These are phyloP conservation scores for Croton setiger DNA, from an alignment of 441 rosid species.

Conservation along the genomic window DNA sequence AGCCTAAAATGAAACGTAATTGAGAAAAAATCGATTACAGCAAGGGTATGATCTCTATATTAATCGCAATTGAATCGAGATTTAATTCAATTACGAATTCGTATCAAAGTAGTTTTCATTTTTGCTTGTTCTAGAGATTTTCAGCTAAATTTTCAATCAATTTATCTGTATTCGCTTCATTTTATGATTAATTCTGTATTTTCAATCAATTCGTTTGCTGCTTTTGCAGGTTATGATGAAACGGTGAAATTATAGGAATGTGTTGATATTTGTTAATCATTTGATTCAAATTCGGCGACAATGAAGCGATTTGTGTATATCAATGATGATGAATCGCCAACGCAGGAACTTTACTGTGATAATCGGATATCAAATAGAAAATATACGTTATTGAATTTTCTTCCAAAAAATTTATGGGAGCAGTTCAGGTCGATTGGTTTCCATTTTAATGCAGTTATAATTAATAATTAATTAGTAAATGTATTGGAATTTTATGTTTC, in stretches of 20 bases:
- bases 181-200: not conserved
- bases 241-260: not conserved
- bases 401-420: slow-evolving; percentile 93
- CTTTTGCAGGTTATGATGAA: slow-evolving; percentile 23
- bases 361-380: slow-evolving; percentile 91
- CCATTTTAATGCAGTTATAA: slow-evolving; percentile 8
- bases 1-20: not conserved
- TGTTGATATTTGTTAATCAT: slow-evolving; percentile 12
- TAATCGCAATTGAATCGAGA: not conserved
- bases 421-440: slow-evolving; percentile 68
- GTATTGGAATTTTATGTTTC: not conserved
- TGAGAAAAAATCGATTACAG: not conserved
- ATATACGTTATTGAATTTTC: slow-evolving; percentile 81
- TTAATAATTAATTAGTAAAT: not conserved
- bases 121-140: not conserved
- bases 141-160: not conserved
- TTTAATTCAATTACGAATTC: not conserved
- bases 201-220: not conserved
- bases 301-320: slow-evolving; percentile 96
- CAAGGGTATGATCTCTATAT: slow-evolving; percentile 1
- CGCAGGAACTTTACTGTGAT: slow-evolving; percentile 61
- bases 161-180: not conserved
- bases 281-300: not conserved
- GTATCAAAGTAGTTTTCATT: not conserved
- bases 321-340: slow-evolving; percentile 68